Percentiles rank a stretch among this genome's conserved stretches.
phyloP scores from a whole-genome alignment of 805 yeast species.

The Wickerhamiella lipophila region DNA sequence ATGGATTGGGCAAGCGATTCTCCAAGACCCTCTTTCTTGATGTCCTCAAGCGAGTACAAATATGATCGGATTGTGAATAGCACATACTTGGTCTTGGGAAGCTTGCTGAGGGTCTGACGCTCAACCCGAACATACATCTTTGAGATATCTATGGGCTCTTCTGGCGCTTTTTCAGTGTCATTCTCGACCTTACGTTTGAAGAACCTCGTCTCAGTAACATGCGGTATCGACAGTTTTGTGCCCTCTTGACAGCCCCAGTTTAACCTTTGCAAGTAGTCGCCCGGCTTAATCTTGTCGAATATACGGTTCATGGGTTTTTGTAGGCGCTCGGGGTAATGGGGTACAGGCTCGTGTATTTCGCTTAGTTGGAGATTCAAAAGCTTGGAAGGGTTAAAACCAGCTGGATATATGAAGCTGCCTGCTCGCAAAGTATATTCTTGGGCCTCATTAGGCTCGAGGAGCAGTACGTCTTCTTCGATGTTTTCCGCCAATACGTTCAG shows the following conservation, averaged over 20 bases:
- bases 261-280: not conserved
- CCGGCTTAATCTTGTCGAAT: slow-evolving; percentile 31
- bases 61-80: slow-evolving; percentile 47
- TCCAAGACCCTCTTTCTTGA: slow-evolving; percentile 36
- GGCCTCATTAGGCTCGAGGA: slow-evolving; percentile 24
- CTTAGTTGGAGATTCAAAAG: slow-evolving; percentile 44
- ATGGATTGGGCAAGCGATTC: slow-evolving; percentile 50
- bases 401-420: slow-evolving; percentile 50
- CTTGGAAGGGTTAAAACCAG: slow-evolving; percentile 56
- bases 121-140: slow-evolving; percentile 45
- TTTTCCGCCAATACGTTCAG: slow-evolving; percentile 22
- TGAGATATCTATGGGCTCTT: slow-evolving; percentile 26
- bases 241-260: slow-evolving; percentile 34
- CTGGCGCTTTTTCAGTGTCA: slow-evolving; percentile 29
- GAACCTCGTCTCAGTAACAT: not conserved
- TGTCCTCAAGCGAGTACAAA: slow-evolving; percentile 36
- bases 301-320: slow-evolving; percentile 54
- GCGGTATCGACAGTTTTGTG: not conserved
- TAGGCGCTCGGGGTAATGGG: slow-evolving; percentile 46
- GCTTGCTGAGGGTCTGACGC: slow-evolving; percentile 42
- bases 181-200: slow-evolving; percentile 37
- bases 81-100: slow-evolving; percentile 37
- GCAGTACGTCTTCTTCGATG: slow-evolving; percentile 53
- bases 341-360: slow-evolving; percentile 58
- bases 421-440: slow-evolving; percentile 40